Percentiles rank a stretch among this genome's conserved stretches.
phyloP scores from a whole-genome alignment of 2,329 filamentous ascomycete genomes.

The Apiospora sp. region DNA sequence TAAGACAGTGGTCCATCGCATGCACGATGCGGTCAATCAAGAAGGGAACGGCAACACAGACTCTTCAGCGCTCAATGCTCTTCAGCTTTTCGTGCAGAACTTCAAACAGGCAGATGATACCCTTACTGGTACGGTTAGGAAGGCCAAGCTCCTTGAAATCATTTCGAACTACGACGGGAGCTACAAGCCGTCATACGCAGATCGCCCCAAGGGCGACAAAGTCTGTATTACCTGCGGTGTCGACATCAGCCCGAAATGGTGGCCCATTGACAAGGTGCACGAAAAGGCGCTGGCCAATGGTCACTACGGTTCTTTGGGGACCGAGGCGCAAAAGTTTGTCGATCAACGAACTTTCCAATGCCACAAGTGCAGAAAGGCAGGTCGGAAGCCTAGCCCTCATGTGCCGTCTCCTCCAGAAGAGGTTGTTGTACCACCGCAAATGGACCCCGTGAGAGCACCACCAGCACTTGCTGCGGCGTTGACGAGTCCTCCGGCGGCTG shows the following conservation, averaged over 20 bases:
- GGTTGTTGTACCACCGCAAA: slow-evolving; percentile 36
- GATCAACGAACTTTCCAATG: slow-evolving; percentile 73
- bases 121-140: slow-evolving; percentile 90
- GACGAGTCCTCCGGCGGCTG: slow-evolving; percentile 38
- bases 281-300: slow-evolving; percentile 62
- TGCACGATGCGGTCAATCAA: slow-evolving; percentile 78
- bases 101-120: slow-evolving; percentile 95
- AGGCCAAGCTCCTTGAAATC: slow-evolving; percentile 79
- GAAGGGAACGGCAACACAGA: slow-evolving; percentile 35
- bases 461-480: slow-evolving; percentile 36
- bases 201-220: slow-evolving; percentile 49
- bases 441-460: slow-evolving; percentile 37
- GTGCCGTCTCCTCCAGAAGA: slow-evolving; percentile 38
- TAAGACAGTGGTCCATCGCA: slow-evolving; percentile 77
- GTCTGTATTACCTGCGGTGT: slow-evolving; percentile 71
- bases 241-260: slow-evolving; percentile 80
- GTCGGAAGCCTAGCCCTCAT: slow-evolving; percentile 52
- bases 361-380: slow-evolving; percentile 74
- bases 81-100: slow-evolving; percentile 86
- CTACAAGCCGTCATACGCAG: slow-evolving; percentile 45
- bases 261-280: slow-evolving; percentile 62
- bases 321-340: slow-evolving; percentile 66
- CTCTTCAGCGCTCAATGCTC: slow-evolving; percentile 71
- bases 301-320: slow-evolving; percentile 57
- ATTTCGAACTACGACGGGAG: slow-evolving; percentile 48